Evolutionary conservation across 139 green algal genomes (phyloP).

Genomic region (Ettlia oleoabundans): DNA sequence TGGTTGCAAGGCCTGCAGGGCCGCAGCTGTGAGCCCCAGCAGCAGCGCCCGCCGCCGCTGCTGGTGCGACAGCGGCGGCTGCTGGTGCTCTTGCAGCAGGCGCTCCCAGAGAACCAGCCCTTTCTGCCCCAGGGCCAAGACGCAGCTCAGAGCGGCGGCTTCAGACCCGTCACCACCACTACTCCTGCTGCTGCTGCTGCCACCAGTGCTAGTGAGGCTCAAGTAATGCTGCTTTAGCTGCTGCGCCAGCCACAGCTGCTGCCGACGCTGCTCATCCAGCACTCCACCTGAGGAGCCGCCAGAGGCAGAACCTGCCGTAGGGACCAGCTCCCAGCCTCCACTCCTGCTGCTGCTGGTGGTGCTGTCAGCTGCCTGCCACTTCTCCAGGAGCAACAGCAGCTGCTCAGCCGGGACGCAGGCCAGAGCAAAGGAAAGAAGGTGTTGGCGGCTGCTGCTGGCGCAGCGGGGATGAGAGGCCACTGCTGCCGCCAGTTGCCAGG

Average conservation of each 20-base stretch:
- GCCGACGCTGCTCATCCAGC: background rate
- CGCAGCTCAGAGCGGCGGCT: constrained; percentile 9
- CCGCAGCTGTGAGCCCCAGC: background rate
- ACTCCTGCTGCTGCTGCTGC: background rate
- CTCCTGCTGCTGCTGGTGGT: background rate
- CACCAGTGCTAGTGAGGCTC: background rate
- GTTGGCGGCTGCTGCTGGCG: background rate
- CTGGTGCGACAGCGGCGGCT: background rate
- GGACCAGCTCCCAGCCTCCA: background rate
- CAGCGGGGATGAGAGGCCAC: background rate
- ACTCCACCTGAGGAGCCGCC: too few relatives aligned
- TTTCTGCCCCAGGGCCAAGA: constrained; percentile 10
- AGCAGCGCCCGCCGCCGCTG: constrained; percentile 17
- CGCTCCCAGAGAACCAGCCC: constrained; percentile 13
- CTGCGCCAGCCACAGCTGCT: constrained; percentile 15
- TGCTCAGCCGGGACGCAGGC: background rate
- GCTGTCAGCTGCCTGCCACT: constrained; percentile 14
- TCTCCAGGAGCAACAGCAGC: constrained; percentile 11
- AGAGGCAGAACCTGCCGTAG: background rate
- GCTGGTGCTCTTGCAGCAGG: background rate
- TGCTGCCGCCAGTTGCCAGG: constrained; percentile 5
- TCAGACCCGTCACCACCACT: background rate
- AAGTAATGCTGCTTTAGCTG: background rate
- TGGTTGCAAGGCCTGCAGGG: constrained; percentile 3
- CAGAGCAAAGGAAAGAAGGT: constrained; percentile 15